Base-by-base conservation (phyloP, 2,329 filamentous ascomycete species). In the Claviceps paspali region DNA sequence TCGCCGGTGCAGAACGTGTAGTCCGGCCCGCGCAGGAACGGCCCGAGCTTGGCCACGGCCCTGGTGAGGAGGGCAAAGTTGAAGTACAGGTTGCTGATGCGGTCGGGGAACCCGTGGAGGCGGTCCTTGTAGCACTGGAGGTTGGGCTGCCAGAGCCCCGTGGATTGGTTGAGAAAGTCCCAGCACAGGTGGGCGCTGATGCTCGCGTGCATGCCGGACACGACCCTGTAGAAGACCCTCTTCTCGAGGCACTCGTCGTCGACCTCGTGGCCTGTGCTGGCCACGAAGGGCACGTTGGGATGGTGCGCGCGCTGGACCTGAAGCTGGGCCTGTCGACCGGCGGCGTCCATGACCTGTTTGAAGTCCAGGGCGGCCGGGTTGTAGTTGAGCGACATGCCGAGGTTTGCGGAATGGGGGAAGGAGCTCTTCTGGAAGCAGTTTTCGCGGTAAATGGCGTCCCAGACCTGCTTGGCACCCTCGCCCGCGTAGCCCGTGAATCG, bases 181-280 rank as follows among this genome's bases (percentile, higher is more conserved):
- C 82, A 91, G 70, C 91, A 98, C 29, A 98, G 67, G 59, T 98
- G 91, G 0, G 87, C 83, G 46, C 85, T 94, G 57, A 98, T 98
- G 45, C 87, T 94, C 12, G 91, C 85, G 58, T 98, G 91, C 91
- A 98, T 95, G 30, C 91, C 91, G 36, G 86, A 94, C 43, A 98
- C 76, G 44, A 98, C 77, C 6, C 87, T 75, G 61, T 96, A 91
- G 57, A 98, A 98, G 27, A 96, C 91, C n/a, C 91, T 81, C 69
- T 98, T 96, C 65, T 98, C 91, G 18, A 98, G 64, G 52, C 91
- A 98, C 53, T 94, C 83, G 48, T 95, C 87, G 47, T 94, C 86
- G 33, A 78, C 68, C 46, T 91, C 82, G 35, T 88, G 65, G 0
- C 73, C 71, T 6, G 73, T 74, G 49, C 72, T 70, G 35, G 76